Evolutionary conservation across 148 eudicot species (phyloP).

Genomic region (Simmondsia chinensis): DNA sequence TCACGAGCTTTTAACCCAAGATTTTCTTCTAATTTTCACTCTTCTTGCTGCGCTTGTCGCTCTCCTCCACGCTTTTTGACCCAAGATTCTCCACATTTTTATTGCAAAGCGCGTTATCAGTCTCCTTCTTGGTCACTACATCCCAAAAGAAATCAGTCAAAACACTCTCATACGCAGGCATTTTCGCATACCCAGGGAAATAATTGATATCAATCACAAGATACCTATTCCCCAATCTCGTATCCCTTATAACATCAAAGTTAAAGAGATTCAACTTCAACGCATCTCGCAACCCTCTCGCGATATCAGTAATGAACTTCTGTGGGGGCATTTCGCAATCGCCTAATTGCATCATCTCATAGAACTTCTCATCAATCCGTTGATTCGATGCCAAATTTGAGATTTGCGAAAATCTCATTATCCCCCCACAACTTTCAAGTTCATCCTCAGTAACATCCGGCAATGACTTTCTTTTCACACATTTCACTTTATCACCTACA

Average conservation of each 20-base stretch:
- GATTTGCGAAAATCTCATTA: slow-evolving; percentile 23
- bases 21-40: too few relatives aligned
- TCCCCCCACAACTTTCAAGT: slow-evolving; percentile 11
- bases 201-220: slow-evolving; percentile 65
- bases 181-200: slow-evolving; percentile 65
- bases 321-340: slow-evolving; percentile 23
- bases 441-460: slow-evolving; percentile 29
- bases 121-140: too few relatives aligned
- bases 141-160: slow-evolving; percentile 48
- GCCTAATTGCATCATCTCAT: slow-evolving; percentile 24
- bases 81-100: too few relatives aligned
- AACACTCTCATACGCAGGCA: slow-evolving; percentile 44
- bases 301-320: slow-evolving; percentile 21
- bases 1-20: too few relatives aligned
- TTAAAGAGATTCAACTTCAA: slow-evolving; percentile 24
- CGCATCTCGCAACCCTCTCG: slow-evolving; percentile 19
- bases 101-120: too few relatives aligned
- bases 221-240: slow-evolving; percentile 36
- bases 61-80: too few relatives aligned
- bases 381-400: slow-evolving; percentile 19
- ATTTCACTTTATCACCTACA: slow-evolving; percentile 29
- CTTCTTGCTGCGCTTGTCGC: too few relatives aligned
- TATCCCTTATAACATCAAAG: slow-evolving; percentile 38
- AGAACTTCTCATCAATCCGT: slow-evolving; percentile 12
- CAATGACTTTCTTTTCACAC: slow-evolving; percentile 31